Conservation (phyloP, 2,329 filamentous ascomycete genomes). For the Aureobasidium sp. region DNA sequence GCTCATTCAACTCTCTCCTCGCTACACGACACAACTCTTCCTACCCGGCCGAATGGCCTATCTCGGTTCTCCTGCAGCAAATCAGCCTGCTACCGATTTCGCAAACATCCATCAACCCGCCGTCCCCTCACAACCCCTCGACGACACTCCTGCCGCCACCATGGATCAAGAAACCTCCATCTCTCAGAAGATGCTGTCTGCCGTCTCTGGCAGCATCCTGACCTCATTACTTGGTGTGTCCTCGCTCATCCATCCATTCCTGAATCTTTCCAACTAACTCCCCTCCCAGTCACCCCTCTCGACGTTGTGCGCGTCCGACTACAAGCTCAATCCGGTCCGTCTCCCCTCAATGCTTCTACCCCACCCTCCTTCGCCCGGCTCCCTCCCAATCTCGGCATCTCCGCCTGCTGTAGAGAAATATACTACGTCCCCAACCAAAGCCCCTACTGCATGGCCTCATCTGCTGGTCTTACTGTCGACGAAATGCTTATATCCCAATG, state of each 20-base stretch:
- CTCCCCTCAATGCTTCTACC: slow-evolving; percentile 45
- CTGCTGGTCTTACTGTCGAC: slow-evolving; percentile 33
- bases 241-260: background rate
- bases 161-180: slow-evolving; percentile 63
- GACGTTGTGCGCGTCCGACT: slow-evolving; percentile 93
- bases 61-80: slow-evolving; percentile 6
- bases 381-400: slow-evolving; percentile 80
- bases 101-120: slow-evolving; percentile 22
- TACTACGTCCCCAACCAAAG: slow-evolving; percentile 89
- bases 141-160: slow-evolving; percentile 26
- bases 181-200: slow-evolving; percentile 88
- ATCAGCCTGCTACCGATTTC: slow-evolving; percentile 8
- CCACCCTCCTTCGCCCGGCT: slow-evolving; percentile 55
- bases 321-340: slow-evolving; percentile 66
- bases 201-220: slow-evolving; percentile 79
- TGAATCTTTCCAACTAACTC: slow-evolving; percentile 1
- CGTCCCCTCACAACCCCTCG: background rate
- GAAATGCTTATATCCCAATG: slow-evolving; percentile 53
- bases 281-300: slow-evolving; percentile 69
- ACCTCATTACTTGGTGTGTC: slow-evolving; percentile 79
- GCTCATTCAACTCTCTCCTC: background rate
- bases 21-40: background rate
- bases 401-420: slow-evolving; percentile 90
- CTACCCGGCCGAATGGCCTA: slow-evolving; percentile 12
- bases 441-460: slow-evolving; percentile 65